A percentile compares a stretch with the other conserved stretches of the same genome.
These are phyloP conservation scores for Venturiaceae sp. DNA, from an alignment of 2,329 filamentous ascomycete species.

Conservation along the genomic window DNA sequence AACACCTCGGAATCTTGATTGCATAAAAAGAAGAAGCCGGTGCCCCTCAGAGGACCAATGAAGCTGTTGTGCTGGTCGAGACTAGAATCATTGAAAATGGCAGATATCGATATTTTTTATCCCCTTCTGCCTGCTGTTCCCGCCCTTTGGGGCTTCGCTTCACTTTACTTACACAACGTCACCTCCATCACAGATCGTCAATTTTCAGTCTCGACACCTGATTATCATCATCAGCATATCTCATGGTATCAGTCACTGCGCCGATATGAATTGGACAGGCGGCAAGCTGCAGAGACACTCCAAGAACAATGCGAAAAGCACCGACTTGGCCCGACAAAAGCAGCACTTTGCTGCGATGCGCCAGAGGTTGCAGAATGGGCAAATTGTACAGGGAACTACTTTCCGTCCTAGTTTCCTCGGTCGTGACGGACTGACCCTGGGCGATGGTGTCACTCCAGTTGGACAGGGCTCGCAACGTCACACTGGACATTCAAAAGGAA, in stretches of 20 bases:
- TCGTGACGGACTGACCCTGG: neutral
- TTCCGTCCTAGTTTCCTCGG: slow-evolving; percentile 18
- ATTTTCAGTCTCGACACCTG: too few species aligned
- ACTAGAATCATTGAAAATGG: too few species aligned
- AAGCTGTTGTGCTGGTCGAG: too few species aligned
- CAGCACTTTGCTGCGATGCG: slow-evolving; percentile 35
- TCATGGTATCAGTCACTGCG: neutral
- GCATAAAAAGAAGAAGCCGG: too few species aligned
- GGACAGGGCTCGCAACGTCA: neutral
- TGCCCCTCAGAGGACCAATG: too few species aligned
- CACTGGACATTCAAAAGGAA: neutral
- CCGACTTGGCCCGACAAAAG: slow-evolving; percentile 30
- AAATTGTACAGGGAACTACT: slow-evolving; percentile 11
- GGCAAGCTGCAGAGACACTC: slow-evolving; percentile 29
- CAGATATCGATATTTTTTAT: neutral
- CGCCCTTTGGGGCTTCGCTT: neutral
- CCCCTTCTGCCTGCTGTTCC: neutral
- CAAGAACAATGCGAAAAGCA: slow-evolving; percentile 23
- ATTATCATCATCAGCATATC: too few species aligned
- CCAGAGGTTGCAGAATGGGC: slow-evolving; percentile 18
- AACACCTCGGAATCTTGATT: too few species aligned
- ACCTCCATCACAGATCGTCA: neutral
- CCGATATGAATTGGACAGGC: slow-evolving; percentile 43
- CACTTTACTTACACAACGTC: neutral
- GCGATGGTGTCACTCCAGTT: neutral